Base-by-base conservation (phyloP, 2,329 filamentous ascomycete species). In the Pseudogymnoascus sp. region DNA sequence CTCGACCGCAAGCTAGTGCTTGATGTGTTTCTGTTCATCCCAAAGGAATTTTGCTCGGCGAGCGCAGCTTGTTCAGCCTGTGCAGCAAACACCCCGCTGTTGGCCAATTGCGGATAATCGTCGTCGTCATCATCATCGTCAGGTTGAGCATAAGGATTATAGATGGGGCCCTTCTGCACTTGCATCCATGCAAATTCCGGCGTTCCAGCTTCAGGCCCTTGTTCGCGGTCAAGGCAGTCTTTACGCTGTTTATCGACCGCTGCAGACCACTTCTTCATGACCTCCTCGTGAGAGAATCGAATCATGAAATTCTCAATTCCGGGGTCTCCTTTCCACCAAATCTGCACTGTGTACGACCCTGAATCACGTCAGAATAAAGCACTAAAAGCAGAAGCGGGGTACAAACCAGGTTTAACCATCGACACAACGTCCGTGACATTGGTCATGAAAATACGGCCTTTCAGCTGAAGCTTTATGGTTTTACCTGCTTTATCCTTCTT, bases 371-470 rank as follows among this genome's bases (percentile, higher is more conserved):
- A 76, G 74, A 62, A 48, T 15, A 36, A 48, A 42, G 45, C 29
- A 27, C 52, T 18, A 12, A 21, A 27, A 61, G 7, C 4, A 35
- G 29, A 64, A 61, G 31, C 4, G 61, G 35, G 25, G 45, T 39
- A 65, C 60, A 72, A 83, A 95, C 92, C 92, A 75, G 91, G 90
- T 74, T 92, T 96, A 59, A 88, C 86, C 64, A 94, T 80, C 15
- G 89, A 92, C 42, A 96, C 80, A n/a, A 96, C 87, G 73, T 97
- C 91, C 39, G 92, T 97, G 61, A 99, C 93, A 71, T 99, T 99
- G 68, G 92, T 92, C 92, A 99, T 97, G 77, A 97, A 97, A 70
- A 99, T 99, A 60, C 94, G 86, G 39, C 94, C 94, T 76, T 99
- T 99, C 31, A 99, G 82, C 75, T 97, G 92, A 64, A 97, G 80